Percentiles rank a stretch among this genome's conserved stretches.
Evolutionary conservation across 2,329 filamentous ascomycete genomes (phyloP).

Genomic region (Saccharata proteae): DNA sequence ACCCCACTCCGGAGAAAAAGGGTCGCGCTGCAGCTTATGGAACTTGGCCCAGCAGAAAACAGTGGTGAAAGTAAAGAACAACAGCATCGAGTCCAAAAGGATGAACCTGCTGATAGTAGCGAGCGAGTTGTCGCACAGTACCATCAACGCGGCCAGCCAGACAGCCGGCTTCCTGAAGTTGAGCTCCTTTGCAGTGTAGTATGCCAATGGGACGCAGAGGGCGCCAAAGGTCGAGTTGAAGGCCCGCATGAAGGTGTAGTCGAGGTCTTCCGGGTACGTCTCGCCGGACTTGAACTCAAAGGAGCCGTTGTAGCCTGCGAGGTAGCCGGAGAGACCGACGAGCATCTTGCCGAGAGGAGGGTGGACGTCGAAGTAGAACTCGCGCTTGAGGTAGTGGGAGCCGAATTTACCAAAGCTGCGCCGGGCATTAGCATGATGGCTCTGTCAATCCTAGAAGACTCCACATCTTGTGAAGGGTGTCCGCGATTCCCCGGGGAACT

Average conservation of each 20-base stretch:
- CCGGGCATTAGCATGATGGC: constrained; percentile 15
- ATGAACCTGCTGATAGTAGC: constrained; percentile 98
- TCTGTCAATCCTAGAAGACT: not conserved
- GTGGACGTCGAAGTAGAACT: constrained; percentile 98
- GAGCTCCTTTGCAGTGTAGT: constrained; percentile 86
- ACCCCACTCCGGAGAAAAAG: constrained; percentile 88
- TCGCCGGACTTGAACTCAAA: constrained; percentile 99
- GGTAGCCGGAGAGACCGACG: constrained; percentile 86
- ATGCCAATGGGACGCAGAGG: constrained; percentile 82
- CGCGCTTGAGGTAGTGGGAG: constrained; percentile 96
- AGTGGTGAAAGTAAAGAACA: constrained; percentile 97
- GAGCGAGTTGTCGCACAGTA: constrained; percentile 98
- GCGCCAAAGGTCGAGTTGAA: constrained; percentile 96
- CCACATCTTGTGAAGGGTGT: not conserved
- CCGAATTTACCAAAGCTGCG: constrained; percentile 88
- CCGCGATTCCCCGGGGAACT: constrained; percentile 4
- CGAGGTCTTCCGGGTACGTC: constrained; percentile 80
- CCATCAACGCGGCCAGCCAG: constrained; percentile 93
- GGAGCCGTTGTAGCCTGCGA: constrained; percentile 96
- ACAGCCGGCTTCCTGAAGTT: constrained; percentile 76
- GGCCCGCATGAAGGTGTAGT: constrained; percentile 97
- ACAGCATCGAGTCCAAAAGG: constrained; percentile 93
- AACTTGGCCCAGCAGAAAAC: constrained; percentile 97
- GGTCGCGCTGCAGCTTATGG: constrained; percentile 72
- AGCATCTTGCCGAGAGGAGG: constrained; percentile 97